These are phyloP conservation scores for Calonectria montana DNA, from an alignment of 2,329 filamentous ascomycete genomes.

Conservation along the genomic window DNA sequence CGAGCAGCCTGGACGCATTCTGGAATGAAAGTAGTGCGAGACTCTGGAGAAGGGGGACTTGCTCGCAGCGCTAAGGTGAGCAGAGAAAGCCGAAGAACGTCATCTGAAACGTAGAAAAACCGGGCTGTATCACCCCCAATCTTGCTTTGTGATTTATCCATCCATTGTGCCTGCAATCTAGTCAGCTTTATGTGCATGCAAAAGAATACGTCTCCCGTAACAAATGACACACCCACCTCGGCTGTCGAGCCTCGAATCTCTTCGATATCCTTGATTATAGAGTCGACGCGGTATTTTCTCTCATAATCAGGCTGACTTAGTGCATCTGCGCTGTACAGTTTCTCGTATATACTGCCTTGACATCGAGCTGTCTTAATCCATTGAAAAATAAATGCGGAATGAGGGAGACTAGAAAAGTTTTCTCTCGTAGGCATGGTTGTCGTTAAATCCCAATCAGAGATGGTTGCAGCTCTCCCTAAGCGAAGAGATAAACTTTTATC, in stretches of 20 bases:
- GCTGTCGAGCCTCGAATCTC: not conserved
- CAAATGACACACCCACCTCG: not conserved
- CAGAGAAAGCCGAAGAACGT: conserved; percentile 21
- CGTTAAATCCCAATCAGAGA: conserved; percentile 69
- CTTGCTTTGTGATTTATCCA: not conserved
- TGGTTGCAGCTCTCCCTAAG: conserved; percentile 62
- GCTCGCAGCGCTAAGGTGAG: conserved; percentile 23
- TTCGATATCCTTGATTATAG: not conserved
- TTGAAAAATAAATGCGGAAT: conserved; percentile 49
- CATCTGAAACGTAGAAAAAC: conserved; percentile 11
- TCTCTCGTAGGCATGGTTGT: conserved; percentile 47
- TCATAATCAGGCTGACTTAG: conserved; percentile 5
- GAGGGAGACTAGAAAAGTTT: conserved; percentile 41
- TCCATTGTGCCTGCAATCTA: not conserved
- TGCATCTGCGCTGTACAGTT: conserved; percentile 19
- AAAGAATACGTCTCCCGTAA: too few relatives aligned
- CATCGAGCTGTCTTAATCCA: conserved; percentile 19
- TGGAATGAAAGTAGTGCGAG: conserved; percentile 1
- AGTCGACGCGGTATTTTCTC: not conserved
- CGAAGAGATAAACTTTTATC: conserved; percentile 67
- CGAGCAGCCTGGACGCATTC: conserved; percentile 17
- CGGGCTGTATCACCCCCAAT: not conserved
- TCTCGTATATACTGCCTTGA: conserved; percentile 26
- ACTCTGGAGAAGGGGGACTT: not conserved
- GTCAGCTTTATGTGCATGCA: not conserved